Evolutionary conservation across 164 flowering plant genomes (phyloP), one percentile per base, ranked within the genome.

Genomic region (Amborella trichopoda): DNA sequence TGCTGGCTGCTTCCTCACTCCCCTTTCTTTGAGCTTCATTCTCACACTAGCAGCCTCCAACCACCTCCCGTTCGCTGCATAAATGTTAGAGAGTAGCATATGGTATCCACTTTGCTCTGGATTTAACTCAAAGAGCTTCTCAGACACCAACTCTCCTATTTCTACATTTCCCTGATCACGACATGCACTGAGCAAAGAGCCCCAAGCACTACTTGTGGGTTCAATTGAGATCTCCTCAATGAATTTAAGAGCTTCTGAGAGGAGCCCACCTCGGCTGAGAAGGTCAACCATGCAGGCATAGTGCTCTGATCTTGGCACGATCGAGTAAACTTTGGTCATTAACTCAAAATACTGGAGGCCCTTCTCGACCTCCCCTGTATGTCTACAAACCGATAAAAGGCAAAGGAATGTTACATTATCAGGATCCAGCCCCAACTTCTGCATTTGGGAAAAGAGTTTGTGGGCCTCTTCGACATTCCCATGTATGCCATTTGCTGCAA

Each of bases 361-460:
- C 25, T 51, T 51, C 46, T 51, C 36, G n/a, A 51, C 55, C 40
- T 51, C 38, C 26, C 55, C 55, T 27, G 46, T 13, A 51, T 51
- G 55, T 23, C 55, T 40, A 38, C 55, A 51, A 41, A 37, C 55
- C 21, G 55, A 51, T 13, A 51, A 28, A 28, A 51, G 46, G 21
- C 13, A 10, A 1, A 51, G 55, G 32, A 26, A 51, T 28, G 55
- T 40, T 20, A 51, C 26, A 5, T 40, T 5, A 19, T 51, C 46
- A 28, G 55, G 38, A 40, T 40, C 5, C 4, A 40, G 17, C n/a
- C 46, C 46, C 37, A 40, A 2, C 17, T 14, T 25, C 38, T 41
- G 38, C 55, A 51, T 51, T 41, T 27, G 22, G 1, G 4, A 16
- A 26, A 51, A 51, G 28, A 51, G 46, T 10, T 28, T 40, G 11